A percentile compares a stretch with the other conserved stretches of the same genome.
These are phyloP conservation scores for Heteromeles arbutifolia DNA, from an alignment of 306 rosid genomes.

Conservation along the genomic window DNA sequence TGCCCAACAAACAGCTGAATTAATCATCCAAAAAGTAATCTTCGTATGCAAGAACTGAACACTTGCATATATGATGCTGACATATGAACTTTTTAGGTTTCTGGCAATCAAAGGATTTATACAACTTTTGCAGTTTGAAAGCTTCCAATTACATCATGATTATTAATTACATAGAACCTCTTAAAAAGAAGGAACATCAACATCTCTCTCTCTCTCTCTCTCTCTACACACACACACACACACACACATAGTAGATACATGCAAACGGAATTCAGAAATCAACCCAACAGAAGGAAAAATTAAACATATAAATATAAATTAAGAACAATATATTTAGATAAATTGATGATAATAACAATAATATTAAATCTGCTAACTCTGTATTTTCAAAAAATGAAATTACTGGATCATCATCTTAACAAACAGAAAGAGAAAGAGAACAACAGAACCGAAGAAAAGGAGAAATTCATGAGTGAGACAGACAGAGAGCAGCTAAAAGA, in stretches of 20 bases:
- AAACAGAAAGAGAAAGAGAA: background rate
- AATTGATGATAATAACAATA: background rate
- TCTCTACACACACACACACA: too few relatives aligned
- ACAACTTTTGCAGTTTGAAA: background rate
- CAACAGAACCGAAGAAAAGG: background rate
- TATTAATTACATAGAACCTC: background rate
- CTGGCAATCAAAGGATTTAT: background rate
- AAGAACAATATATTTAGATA: background rate
- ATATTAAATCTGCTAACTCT: background rate
- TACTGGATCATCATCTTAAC: conserved; percentile 8
- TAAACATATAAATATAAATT: background rate
- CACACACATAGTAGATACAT: background rate
- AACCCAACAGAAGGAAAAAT: background rate
- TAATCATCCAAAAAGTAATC: background rate
- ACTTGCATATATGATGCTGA: background rate
- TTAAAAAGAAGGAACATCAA: background rate
- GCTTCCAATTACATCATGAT: background rate
- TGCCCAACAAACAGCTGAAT: background rate
- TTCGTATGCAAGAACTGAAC: background rate
- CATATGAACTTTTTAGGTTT: background rate
- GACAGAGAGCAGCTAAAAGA: conserved; percentile 2
- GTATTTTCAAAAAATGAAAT: background rate
- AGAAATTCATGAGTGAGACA: background rate
- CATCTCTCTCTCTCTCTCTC: too few relatives aligned
- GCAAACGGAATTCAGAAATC: conserved; percentile 13